Percentiles rank a stretch among this genome's conserved stretches.
phyloP scores from a whole-genome alignment of 768 basidiomycete genomes.

The Mycena crocata region DNA sequence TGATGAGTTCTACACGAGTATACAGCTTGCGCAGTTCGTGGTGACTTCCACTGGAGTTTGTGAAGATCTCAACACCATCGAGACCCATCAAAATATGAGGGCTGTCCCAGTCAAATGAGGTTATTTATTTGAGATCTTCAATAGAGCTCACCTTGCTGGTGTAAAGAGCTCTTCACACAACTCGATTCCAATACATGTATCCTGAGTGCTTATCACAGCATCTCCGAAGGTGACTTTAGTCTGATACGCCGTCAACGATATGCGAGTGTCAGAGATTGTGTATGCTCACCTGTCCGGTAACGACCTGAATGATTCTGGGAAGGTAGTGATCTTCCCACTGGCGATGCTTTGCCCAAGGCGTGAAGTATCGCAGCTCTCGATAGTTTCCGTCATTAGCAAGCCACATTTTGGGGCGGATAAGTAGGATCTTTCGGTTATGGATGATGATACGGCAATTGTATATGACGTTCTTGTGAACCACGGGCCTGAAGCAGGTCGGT shows the following conservation, averaged over 20 bases:
- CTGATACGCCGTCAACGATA: conserved; percentile 50
- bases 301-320: conserved; percentile 87
- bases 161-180: conserved; percentile 98
- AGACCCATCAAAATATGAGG: conserved; percentile 98
- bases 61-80: conserved; percentile 98
- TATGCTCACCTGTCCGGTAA: conserved; percentile 83
- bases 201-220: conserved; percentile 90
- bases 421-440: conserved; percentile 85
- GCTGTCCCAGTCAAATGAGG: conserved; percentile 53
- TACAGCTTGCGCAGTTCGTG: conserved; percentile 98
- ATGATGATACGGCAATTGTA: conserved; percentile 97
- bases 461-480: conserved; percentile 97
- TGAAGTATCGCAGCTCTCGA: conserved; percentile 89
- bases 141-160: conserved; percentile 84
- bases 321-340: conserved; percentile 93
- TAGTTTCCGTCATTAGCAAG: conserved; percentile 99
- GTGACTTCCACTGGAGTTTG: conserved; percentile 98
- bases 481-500: conserved; percentile 71
- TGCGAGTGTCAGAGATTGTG: not conserved
- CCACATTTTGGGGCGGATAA: conserved; percentile 99
- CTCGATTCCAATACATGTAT: conserved; percentile 97
- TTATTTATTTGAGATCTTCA: not conserved
- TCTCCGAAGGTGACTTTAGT: conserved; percentile 95
- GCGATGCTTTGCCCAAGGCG: conserved; percentile 92
- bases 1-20: conserved; percentile 92